A percentile compares a stretch with the other conserved stretches of the same genome.
Evolutionary conservation across 345 rosid species (phyloP).

Genomic region (Aquilaria malaccensis): DNA sequence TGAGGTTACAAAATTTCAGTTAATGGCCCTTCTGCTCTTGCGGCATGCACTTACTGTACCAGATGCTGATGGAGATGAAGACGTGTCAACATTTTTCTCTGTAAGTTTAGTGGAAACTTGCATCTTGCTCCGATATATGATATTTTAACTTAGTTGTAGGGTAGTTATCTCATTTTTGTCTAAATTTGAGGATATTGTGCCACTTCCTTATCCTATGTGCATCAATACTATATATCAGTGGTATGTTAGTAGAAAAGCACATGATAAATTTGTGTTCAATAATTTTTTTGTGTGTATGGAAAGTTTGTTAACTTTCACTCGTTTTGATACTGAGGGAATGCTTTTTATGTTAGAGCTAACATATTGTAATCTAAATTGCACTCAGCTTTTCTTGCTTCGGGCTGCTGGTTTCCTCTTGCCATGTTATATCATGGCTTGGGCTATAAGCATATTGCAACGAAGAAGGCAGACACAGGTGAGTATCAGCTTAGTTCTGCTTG

Average conservation of each 20-base stretch:
- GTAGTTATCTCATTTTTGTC: background rate
- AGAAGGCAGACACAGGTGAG: constrained; percentile 87
- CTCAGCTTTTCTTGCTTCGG: constrained; percentile 79
- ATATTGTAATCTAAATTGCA: constrained; percentile 2
- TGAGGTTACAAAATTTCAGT: constrained; percentile 19
- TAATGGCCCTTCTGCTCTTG: constrained; percentile 81
- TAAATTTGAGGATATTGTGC: too few relatives aligned
- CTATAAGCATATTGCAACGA: constrained; percentile 81
- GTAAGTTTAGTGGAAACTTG: constrained; percentile 38
- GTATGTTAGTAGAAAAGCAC: too few relatives aligned
- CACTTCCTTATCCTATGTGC: too few relatives aligned
- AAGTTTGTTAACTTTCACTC: background rate
- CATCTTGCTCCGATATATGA: constrained; percentile 3
- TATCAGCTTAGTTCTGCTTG: constrained; percentile 7
- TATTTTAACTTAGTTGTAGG: background rate
- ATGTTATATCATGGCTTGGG: constrained; percentile 99
- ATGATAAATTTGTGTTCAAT: too few relatives aligned
- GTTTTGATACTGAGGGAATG: background rate
- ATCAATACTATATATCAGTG: too few relatives aligned
- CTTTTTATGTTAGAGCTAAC: background rate
- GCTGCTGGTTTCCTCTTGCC: constrained; percentile 83
- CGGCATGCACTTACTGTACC: constrained; percentile 67
- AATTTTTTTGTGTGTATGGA: too few relatives aligned
- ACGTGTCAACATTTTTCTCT: constrained; percentile 62
- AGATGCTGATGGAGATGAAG: constrained; percentile 59